Conservation (phyloP, 495 filamentous ascomycete genomes). For the Halenospora varia region DNA sequence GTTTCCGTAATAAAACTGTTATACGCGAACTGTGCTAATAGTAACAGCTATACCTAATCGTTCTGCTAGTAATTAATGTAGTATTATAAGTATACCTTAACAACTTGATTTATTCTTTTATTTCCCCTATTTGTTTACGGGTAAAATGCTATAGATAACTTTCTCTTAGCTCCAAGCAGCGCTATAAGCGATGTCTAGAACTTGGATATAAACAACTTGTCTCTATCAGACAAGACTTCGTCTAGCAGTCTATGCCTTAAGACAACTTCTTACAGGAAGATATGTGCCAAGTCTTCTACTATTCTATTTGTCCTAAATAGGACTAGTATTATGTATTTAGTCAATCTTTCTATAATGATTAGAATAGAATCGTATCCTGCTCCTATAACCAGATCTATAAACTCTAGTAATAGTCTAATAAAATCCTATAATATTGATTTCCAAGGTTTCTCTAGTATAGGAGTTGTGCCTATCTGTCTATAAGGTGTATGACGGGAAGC, state of each 20-base stretch:
- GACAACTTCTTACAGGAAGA: neutral
- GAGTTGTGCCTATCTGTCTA: too few relatives aligned
- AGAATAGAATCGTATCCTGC: too few relatives aligned
- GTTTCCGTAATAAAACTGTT: neutral
- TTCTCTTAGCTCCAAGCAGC: neutral
- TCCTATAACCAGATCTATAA: too few relatives aligned
- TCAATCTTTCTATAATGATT: too few relatives aligned
- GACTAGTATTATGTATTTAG: neutral
- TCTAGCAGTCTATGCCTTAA: neutral
- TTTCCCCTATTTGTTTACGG: conserved; percentile 12
- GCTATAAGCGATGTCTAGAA: conserved; percentile 3
- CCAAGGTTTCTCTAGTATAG: too few relatives aligned
- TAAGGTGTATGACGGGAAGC: too few relatives aligned
- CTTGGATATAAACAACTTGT: conserved; percentile 7
- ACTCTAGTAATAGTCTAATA: too few relatives aligned
- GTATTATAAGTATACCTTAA: conserved; percentile 21
- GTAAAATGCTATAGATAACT: conserved; percentile 9
- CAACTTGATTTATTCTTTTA: conserved; percentile 14
- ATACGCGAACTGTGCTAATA: conserved; percentile 6
- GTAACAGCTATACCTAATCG: conserved; percentile 19
- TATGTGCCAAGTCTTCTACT: neutral
- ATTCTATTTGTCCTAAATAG: neutral
- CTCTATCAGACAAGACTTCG: conserved; percentile 9
- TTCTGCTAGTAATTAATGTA: conserved; percentile 23
- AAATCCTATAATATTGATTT: too few relatives aligned